Evolutionary conservation across 1,139 yeast genomes (phyloP), one percentile per base, ranked within the genome.

Genomic region (Diutina pseudorugosa): DNA sequence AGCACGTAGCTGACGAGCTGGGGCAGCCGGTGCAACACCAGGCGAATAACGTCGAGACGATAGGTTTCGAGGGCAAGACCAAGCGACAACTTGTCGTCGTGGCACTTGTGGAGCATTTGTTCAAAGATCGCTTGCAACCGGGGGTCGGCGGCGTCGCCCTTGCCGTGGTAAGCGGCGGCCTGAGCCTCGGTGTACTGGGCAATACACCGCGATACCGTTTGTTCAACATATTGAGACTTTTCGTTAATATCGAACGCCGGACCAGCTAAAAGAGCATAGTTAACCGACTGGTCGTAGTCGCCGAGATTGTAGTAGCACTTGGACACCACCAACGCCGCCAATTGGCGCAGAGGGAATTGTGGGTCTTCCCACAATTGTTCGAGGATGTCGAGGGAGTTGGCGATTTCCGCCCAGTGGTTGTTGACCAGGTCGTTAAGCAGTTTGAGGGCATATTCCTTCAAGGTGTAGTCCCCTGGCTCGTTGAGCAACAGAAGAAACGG

Each of bases 341-440:
- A 76, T 53, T 80, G 72, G 60, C 95, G 80, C 56, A 85, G 81
- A 51, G 83, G 80, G 66, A 91, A 93, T 16, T 77, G 68, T 55
- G 79, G 77, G 66, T 93, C 96, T 68, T 93, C 98, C 63, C 85
- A 90, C 53, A 93, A 74, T 58, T 89, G 96, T 71, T 93, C 98
- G 63, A 73, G 89, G 75, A 86, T 93, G 50, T 88, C 75, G 58
- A 93, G 80, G 64, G 80, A 83, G 68, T 93, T 94, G 56, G 98
- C 96, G 56, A 94, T 87, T 72, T 93, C 98, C 2, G 98, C 91
- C 99, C 99, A 93, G 58, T 89, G 76, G 67, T 88, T 91, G 70
- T 90, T 96, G 54, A 90, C 96, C 54, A 86, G 79, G 42, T 74
- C 79, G 65, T 90, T 87, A 60, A 93, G 80, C 33, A 95, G 84